A percentile compares a stretch with the other conserved stretches of the same genome.
phyloP scores from a whole-genome alignment of 371 early-diverging fungal species.

The Rhizopus arrhizus region DNA sequence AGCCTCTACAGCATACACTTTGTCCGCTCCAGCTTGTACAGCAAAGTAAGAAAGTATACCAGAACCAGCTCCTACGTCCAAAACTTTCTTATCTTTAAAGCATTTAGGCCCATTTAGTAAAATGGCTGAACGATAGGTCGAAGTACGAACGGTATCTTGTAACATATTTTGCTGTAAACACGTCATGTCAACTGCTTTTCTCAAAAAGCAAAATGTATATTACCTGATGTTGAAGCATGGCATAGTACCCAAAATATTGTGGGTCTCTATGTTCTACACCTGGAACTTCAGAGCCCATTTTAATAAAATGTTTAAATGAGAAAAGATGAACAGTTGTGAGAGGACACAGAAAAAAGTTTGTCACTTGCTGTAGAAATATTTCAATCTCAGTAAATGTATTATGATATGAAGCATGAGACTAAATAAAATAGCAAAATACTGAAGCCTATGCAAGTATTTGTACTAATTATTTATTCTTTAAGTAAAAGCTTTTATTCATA shows the following conservation, averaged over 20 bases:
- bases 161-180: constrained; percentile 93
- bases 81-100: constrained; percentile 80
- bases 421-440: too few relatives aligned
- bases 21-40: constrained; percentile 86
- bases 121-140: constrained; percentile 92
- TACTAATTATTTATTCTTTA: too few relatives aligned
- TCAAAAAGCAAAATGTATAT: constrained; percentile 7
- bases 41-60: constrained; percentile 96
- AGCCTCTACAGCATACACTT: constrained; percentile 95
- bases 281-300: constrained; percentile 33
- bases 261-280: constrained; percentile 74
- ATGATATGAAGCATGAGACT: too few relatives aligned
- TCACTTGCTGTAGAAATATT: neutral
- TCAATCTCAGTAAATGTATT: too few relatives aligned
- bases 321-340: neutral
- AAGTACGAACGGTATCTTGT: constrained; percentile 90
- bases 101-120: constrained; percentile 70
- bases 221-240: constrained; percentile 95
- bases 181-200: neutral
- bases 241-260: constrained; percentile 92
- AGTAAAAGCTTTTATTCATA: too few relatives aligned
- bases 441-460: too few relatives aligned
- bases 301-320: neutral
- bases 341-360: constrained; percentile 5
- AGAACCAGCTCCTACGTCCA: constrained; percentile 96